phyloP scores from a whole-genome alignment of 495 filamentous ascomycete species.

The Trichoderma orchidacearum region DNA sequence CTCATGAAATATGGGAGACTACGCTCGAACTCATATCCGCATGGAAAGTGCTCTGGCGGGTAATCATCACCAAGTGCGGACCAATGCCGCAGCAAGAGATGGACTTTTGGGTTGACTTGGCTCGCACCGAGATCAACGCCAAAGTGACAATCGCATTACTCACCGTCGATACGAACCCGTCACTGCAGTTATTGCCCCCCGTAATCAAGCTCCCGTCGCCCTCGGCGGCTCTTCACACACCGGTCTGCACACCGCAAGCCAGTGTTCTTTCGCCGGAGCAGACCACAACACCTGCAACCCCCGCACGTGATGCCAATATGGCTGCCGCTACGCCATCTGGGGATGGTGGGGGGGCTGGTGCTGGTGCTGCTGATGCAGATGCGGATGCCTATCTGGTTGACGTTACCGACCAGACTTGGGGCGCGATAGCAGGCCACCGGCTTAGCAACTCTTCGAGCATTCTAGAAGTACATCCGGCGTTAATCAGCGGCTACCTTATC shows the following conservation, averaged over 20 bases:
- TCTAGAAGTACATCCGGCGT: constrained; percentile 46
- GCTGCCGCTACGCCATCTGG: constrained; percentile 44
- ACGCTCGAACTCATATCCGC: constrained; percentile 63
- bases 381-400: constrained; percentile 65
- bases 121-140: constrained; percentile 25
- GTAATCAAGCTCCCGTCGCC: constrained; percentile 26
- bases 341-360: constrained; percentile 23
- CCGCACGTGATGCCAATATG: constrained; percentile 27
- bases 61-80: constrained; percentile 63
- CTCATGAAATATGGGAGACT: constrained; percentile 72
- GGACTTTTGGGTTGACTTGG: constrained; percentile 40
- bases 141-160: constrained; percentile 45
- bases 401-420: constrained; percentile 69
- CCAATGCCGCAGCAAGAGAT: constrained; percentile 63
- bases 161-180: constrained; percentile 51
- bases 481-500: constrained; percentile 63
- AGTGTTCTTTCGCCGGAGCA: constrained; percentile 42
- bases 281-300: constrained; percentile 31
- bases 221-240: constrained; percentile 32
- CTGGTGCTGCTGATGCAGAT: constrained; percentile 36
- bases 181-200: constrained; percentile 48
- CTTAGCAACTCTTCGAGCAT: constrained; percentile 52
- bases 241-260: constrained; percentile 44
- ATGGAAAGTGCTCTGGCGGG: constrained; percentile 62
- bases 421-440: constrained; percentile 56